Evolutionary conservation across 805 yeast species (phyloP), one percentile per base, ranked within the genome.

Genomic region (Cyberlindnera veronae): DNA sequence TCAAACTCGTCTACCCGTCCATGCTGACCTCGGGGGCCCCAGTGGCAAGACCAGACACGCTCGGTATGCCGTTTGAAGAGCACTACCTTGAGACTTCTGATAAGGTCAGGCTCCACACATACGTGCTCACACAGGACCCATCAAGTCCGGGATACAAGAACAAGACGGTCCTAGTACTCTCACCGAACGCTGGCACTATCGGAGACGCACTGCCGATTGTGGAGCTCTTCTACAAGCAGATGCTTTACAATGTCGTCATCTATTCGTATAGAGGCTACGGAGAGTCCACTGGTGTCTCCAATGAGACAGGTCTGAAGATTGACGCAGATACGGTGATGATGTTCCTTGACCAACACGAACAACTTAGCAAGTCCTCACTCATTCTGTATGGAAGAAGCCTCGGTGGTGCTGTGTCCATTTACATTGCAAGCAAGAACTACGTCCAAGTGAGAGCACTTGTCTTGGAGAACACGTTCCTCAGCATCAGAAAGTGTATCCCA

Each of bases 101-200:
- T 56, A 84, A 83, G 2, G 82, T 77, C 42, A 69, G 62, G 10
- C 61, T 91, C 24, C 84, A 85, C 44, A 73, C 86, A 18, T 91
- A 68, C 57, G 66, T 76, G 36, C 64, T 87, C 41, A 64, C 72
- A 15, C 83, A 80, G 19, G 76, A 77, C 43, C 50, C 57, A 5
- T 49, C 51, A 11, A 44, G 54, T 4, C 52, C 66, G 4, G 48
- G 42, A 16, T 74, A 79, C 42, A 61, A 71, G 23, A 69, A 75
- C 47, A 84, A 82, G 49, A 86, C 97, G 0, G 73, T 91, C 10
- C 54, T 93, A 19, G 72, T 93, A 16, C 69, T 90, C 37, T 80
- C 89, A 35, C 98, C 98, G 5, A 91, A 91, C 62, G 97, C 97
- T 2, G 98, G 98, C 5, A 91, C 93, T 60, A 91, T 91, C 48